phyloP scores from a whole-genome alignment of 768 basidiomycete species.

The Hygrophoropsis aurantiaca region DNA sequence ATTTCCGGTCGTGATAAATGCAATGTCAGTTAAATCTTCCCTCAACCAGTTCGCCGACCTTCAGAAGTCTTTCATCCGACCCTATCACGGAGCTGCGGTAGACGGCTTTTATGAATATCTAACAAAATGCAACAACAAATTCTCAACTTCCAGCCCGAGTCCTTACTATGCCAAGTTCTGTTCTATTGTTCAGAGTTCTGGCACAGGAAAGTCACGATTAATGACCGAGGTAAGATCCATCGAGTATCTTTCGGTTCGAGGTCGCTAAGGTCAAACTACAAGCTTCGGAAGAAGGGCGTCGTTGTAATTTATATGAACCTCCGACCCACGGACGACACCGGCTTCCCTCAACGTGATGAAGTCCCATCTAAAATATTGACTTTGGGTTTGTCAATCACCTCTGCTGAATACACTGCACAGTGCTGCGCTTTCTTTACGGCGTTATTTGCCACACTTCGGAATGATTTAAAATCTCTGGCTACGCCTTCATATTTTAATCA shows the following conservation, averaged over 20 bases:
- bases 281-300: constrained; percentile 13
- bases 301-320: constrained; percentile 19
- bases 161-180: constrained; percentile 10
- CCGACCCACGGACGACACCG: background rate
- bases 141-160: background rate
- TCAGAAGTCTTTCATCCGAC: constrained; percentile 1
- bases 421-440: constrained; percentile 15
- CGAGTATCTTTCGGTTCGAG: background rate
- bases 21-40: too few relatives aligned
- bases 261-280: background rate
- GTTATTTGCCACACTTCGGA: constrained; percentile 5
- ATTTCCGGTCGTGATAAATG: too few relatives aligned
- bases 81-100: constrained; percentile 3
- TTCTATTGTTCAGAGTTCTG: constrained; percentile 18
- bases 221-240: constrained; percentile 5
- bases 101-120: constrained; percentile 20
- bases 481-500: background rate
- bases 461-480: background rate
- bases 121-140: constrained; percentile 5
- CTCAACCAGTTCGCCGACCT: too few relatives aligned
- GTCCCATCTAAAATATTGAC: constrained; percentile 14
- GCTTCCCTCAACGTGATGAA: constrained; percentile 14
- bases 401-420: background rate
- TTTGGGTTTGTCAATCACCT: background rate
- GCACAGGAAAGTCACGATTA: constrained; percentile 18